Evolutionary conservation across 306 rosid genomes (phyloP), one percentile per base, ranked within the genome.

Genomic region (Vicia villosa): DNA sequence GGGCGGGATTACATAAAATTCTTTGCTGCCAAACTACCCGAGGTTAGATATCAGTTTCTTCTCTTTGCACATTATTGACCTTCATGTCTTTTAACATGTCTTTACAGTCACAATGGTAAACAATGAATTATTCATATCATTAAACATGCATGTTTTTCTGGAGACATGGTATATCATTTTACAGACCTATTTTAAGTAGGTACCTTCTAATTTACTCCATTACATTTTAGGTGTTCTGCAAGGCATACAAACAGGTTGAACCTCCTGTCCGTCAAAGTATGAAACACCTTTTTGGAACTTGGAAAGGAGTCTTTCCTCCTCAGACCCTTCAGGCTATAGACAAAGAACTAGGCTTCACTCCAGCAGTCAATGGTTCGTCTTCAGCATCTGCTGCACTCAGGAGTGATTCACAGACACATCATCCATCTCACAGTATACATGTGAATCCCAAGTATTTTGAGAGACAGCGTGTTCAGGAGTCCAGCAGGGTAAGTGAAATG

Each of bases 271-370:
- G 83, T 80, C 10, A 72, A 59, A 92, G 95, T 62, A 86, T 92
- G 98, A 82, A 88, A 28, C 98, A 92, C 84, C 95, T 92, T 70
- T 92, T 92, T 85, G 98, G 98, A 75, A 92, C 98, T 34, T 92
- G 98, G 98, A 89, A 79, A 77, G 96, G 95, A 56, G 95, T 89
- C 63, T 89, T 92, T 76, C 95, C 98, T 78, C 83, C 73, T 73
- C 98, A 83, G 76, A 37, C 96, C 67, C 92, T 92, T 67, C 91
- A 82, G 76, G 57, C 59, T 66, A 92, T 92, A 19, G 98, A 89
- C 82, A 87, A 84, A 78, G 98, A 89, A 83, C 87, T 92, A 49
- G 88, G 91, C 65, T 89, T 92, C 66, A 52, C 76, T 65, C 64
- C 89, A 8, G 57, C 83, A 0, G 83, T 79, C 76, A 79, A 82